Conservation (phyloP, 495 filamentous ascomycete genomes). For the Lasiosphaeria miniovina region DNA sequence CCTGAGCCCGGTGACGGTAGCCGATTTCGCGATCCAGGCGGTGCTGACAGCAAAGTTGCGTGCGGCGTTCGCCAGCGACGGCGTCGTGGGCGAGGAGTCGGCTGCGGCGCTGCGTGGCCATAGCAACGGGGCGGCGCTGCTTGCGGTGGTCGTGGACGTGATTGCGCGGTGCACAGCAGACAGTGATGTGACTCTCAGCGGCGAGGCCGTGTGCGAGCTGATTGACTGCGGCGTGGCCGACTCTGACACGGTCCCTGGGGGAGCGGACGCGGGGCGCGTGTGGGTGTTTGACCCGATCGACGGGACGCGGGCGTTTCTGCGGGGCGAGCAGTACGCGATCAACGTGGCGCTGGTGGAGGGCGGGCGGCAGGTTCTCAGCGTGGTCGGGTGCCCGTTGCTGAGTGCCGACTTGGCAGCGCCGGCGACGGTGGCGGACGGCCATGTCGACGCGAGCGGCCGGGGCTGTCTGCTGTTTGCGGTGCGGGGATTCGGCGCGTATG, state of each 20-base stretch:
- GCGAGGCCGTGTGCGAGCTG: slow-evolving; percentile 55
- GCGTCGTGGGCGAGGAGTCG: slow-evolving; percentile 62
- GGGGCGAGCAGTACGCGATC: slow-evolving; percentile 58
- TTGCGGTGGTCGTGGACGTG: slow-evolving; percentile 36
- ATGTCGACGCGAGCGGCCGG: slow-evolving; percentile 48
- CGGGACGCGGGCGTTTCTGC: slow-evolving; percentile 65
- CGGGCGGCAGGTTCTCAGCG: slow-evolving; percentile 36
- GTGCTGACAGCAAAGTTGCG: slow-evolving; percentile 56
- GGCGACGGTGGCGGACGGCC: slow-evolving; percentile 31
- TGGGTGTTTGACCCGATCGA: slow-evolving; percentile 76
- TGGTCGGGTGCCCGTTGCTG: slow-evolving; percentile 58
- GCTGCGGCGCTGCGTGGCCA: slow-evolving; percentile 54
- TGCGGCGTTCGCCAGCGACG: slow-evolving; percentile 52
- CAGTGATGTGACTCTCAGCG: not conserved
- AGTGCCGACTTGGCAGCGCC: slow-evolving; percentile 36
- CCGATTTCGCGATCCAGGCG: slow-evolving; percentile 66
- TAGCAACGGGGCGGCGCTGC: slow-evolving; percentile 53
- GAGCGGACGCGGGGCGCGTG: slow-evolving; percentile 36
- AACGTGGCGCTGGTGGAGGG: slow-evolving; percentile 43
- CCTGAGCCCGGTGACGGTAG: slow-evolving; percentile 61
- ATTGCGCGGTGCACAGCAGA: not conserved
- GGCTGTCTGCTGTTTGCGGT: slow-evolving; percentile 58
- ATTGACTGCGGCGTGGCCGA: slow-evolving; percentile 60
- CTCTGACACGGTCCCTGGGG: too few relatives aligned
- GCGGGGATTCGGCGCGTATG: slow-evolving; percentile 53